A percentile compares a stretch with the other conserved stretches of the same genome.
Conservation (phyloP, 768 basidiomycete species). For the Rossbeevera mucosa region DNA sequence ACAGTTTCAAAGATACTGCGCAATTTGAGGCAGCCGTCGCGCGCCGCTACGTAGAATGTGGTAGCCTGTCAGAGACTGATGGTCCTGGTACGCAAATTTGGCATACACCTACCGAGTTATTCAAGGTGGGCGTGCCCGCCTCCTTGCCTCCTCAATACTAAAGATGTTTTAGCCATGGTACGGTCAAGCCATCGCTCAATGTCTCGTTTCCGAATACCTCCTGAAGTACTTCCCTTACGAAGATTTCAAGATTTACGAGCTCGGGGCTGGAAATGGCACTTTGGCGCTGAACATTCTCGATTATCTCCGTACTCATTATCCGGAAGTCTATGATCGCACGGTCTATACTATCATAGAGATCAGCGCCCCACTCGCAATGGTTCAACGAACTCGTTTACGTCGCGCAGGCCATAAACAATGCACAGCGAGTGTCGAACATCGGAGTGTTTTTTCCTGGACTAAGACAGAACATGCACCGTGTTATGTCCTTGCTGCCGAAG, state of each 20-base stretch:
- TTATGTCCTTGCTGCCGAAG: constrained; percentile 93
- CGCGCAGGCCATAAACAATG: constrained; percentile 29
- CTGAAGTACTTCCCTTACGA: constrained; percentile 95
- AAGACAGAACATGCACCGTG: constrained; percentile 74
- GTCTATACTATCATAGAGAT: constrained; percentile 96
- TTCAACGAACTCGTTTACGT: constrained; percentile 66
- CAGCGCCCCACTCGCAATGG: constrained; percentile 65
- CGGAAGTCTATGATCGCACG: constrained; percentile 91
- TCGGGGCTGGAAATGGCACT: constrained; percentile 97
- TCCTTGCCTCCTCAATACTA: constrained; percentile 2
- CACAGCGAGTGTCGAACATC: constrained; percentile 64
- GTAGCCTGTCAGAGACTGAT: constrained; percentile 47
- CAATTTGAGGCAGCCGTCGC: constrained; percentile 85
- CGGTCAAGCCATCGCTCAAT: constrained; percentile 84
- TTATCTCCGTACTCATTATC: constrained; percentile 69
- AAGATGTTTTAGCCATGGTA: constrained; percentile 74
- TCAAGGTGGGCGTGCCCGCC: constrained; percentile 59
- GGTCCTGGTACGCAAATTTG: constrained; percentile 88
- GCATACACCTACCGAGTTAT: constrained; percentile 98
- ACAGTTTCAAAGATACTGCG: constrained; percentile 54
- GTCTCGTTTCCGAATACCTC: constrained; percentile 87
- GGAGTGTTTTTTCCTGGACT: constrained; percentile 86
- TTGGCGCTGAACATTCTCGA: constrained; percentile 86
- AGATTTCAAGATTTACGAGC: constrained; percentile 93
- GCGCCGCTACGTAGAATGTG: constrained; percentile 67